phyloP scores from a whole-genome alignment of 768 basidiomycete species.

The Boletus reticuloceps region DNA sequence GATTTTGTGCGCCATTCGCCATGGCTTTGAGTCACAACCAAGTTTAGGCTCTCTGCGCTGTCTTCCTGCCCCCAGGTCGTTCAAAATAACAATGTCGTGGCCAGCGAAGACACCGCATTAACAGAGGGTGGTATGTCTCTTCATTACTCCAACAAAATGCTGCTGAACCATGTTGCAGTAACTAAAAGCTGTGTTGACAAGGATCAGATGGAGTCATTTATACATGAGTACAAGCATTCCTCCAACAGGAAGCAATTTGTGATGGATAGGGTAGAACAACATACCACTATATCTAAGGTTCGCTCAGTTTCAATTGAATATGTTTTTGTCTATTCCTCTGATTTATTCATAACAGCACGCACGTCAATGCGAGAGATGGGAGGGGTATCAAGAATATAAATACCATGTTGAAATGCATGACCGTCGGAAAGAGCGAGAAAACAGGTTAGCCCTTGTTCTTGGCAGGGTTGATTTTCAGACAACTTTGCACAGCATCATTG shows the following conservation, averaged over 20 bases:
- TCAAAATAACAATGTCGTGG: background rate
- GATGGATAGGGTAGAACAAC: background rate
- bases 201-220: background rate
- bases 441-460: background rate
- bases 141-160: too few species aligned
- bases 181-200: background rate
- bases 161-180: background rate
- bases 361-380: background rate
- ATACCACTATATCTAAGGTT: background rate
- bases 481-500: background rate
- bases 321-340: background rate
- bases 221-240: background rate
- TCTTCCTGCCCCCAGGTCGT: background rate
- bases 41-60: background rate
- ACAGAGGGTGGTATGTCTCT: background rate
- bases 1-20: background rate
- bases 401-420: background rate
- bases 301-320: background rate
- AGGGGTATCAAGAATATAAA: too few species aligned
- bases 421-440: background rate
- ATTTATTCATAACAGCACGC: background rate
- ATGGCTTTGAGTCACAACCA: background rate
- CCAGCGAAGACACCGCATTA: background rate
- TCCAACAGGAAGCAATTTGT: background rate
- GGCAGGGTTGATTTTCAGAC: background rate